Base-by-base conservation (phyloP, 2,329 filamentous ascomycete genomes). In the Fusarium nisikadoi region DNA sequence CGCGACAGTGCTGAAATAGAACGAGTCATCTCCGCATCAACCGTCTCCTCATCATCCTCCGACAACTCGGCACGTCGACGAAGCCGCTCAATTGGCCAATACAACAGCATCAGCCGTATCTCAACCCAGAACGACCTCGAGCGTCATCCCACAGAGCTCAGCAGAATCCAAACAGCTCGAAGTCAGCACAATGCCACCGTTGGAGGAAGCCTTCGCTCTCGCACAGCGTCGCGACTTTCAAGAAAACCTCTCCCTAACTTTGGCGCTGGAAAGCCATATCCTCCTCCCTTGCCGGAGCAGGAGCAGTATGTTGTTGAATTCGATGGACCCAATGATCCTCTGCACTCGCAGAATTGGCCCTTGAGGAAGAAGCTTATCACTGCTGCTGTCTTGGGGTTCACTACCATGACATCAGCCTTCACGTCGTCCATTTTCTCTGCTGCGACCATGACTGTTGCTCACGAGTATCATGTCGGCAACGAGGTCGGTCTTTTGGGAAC, bases 261-360 rank as follows among this genome's bases (percentile, higher is more conserved):
- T 79, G 93, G 93, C 39, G 89, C 85, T 60, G 92, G 91, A n/a
- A 95, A 94, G 82, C 86, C 90, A 1, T 94, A 90, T 76, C 93
- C 93, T 6, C 92, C 92, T 7, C 85, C 84, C 1, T 79, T 95
- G 45, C 92, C 92, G 4, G 89, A 90, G 19, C 86, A 87, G 74
- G 93, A 95, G 75, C 90, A 93, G 71, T 95, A 95, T 77, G 92
- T 94, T 1, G 93, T 95, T 46, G 93, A 94, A 80, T 97, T 97
- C 78, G 92, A 95, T 74, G 94, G 94, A 0, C 91, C 90, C 3
- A 87, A 94, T 71, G 94, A 97, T 77, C 94, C 94, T 5, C 78
- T 95, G 67, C 94, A 97, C 81, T 92, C 94, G 2, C 93, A 95
- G 83, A 97, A 97, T 80, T 97, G 94, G 94, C 87, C 92, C 0